phyloP scores from a whole-genome alignment of 176 grass and related monocot species.

The Triticum monococcum region DNA sequence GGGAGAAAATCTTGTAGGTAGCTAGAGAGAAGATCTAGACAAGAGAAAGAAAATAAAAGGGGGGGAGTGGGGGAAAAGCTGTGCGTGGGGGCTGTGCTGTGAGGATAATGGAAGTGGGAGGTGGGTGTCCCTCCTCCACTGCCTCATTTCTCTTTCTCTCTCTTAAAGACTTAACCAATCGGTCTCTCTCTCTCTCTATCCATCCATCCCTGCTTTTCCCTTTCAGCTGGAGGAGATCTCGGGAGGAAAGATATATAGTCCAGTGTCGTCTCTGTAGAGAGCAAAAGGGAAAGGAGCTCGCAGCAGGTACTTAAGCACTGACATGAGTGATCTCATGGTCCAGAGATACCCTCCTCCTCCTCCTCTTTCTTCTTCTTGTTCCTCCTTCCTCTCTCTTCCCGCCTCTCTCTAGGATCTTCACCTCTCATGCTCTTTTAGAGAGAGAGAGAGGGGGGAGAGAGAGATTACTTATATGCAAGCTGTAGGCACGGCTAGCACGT shows the following conservation, averaged over 20 bases:
- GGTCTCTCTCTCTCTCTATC: constrained; percentile 26
- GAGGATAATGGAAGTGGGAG: constrained; percentile 88
- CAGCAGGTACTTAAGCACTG: constrained; percentile 70
- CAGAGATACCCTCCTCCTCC: constrained; percentile 15
- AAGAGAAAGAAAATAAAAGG: constrained; percentile 49
- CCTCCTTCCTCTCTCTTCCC: constrained; percentile 32
- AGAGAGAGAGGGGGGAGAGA: constrained; percentile 27
- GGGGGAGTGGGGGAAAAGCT: constrained; percentile 36
- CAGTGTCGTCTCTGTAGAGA: constrained; percentile 52
- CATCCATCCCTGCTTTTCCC: constrained; percentile 53
- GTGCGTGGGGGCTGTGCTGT: constrained; percentile 38
- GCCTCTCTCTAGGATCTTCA: constrained; percentile 56
- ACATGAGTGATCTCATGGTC: constrained; percentile 74
- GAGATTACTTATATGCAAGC: constrained; percentile 54
- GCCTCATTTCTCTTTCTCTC: constrained; percentile 42
- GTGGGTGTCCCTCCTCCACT: constrained; percentile 71
- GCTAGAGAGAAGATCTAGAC: constrained; percentile 38
- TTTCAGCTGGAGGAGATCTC: constrained; percentile 65
- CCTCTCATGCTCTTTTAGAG: constrained; percentile 26
- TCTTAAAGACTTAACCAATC: constrained; percentile 47
- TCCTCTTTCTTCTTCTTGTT: constrained; percentile 23
- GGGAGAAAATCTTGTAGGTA: constrained; percentile 1
- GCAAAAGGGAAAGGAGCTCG: constrained; percentile 67
- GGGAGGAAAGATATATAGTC: constrained; percentile 42
- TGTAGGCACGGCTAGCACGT: constrained; percentile 32